These are phyloP conservation scores for Myxozyma melibiosi DNA, from an alignment of 805 yeast genomes.

Conservation along the genomic window DNA sequence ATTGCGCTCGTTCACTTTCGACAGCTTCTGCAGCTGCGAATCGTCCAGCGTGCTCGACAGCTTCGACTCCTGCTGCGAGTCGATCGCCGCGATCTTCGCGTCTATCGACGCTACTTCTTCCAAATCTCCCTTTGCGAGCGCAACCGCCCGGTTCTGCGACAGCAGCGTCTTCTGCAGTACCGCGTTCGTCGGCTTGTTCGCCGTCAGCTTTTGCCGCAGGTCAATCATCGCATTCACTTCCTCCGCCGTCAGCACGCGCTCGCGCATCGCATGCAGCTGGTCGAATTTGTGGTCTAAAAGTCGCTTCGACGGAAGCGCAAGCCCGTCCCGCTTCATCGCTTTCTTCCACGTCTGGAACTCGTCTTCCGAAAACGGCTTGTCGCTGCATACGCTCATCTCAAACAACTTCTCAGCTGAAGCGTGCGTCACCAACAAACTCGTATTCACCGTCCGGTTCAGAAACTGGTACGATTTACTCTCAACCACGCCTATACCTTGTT, in stretches of 20 bases:
- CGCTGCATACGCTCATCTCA: slow-evolving; percentile 79
- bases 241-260: slow-evolving; percentile 63
- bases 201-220: slow-evolving; percentile 64
- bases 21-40: slow-evolving; percentile 49
- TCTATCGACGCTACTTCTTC: slow-evolving; percentile 42
- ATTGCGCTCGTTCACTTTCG: slow-evolving; percentile 80
- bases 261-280: slow-evolving; percentile 63
- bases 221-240: slow-evolving; percentile 79
- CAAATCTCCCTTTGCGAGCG: slow-evolving; percentile 51
- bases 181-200: slow-evolving; percentile 67
- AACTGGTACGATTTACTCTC: slow-evolving; percentile 52
- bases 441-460: slow-evolving; percentile 54
- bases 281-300: slow-evolving; percentile 65
- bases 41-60: slow-evolving; percentile 12
- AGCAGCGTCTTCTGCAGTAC: slow-evolving; percentile 73
- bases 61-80: slow-evolving; percentile 14
- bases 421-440: slow-evolving; percentile 73
- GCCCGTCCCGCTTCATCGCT: slow-evolving; percentile 60
- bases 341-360: slow-evolving; percentile 73
- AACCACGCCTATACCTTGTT: slow-evolving; percentile 12
- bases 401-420: slow-evolving; percentile 74
- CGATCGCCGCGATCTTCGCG: slow-evolving; percentile 39
- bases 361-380: slow-evolving; percentile 65
- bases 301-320: slow-evolving; percentile 61
- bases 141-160: slow-evolving; percentile 73